A percentile compares a stretch with the other conserved stretches of the same genome.
These are phyloP conservation scores for Diaporthe sp. DNA, from an alignment of 2,329 filamentous ascomycete genomes.

Conservation along the genomic window DNA sequence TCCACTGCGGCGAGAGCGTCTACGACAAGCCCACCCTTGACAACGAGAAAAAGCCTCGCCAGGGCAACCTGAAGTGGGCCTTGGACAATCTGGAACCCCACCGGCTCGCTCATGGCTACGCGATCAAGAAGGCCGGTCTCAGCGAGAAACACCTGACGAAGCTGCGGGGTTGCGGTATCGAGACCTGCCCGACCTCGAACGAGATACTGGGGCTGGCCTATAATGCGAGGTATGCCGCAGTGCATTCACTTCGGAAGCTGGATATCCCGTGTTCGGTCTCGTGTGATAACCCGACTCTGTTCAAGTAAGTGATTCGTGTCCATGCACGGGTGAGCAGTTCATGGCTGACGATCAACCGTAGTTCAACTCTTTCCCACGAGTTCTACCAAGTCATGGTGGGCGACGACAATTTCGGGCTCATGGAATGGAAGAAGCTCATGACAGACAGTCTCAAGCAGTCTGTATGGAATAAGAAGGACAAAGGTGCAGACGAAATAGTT, in stretches of 20 bases:
- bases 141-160: background rate
- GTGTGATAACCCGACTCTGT: constrained; percentile 3
- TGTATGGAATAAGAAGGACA: background rate
- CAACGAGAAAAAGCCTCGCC: no score
- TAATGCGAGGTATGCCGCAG: background rate
- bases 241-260: background rate
- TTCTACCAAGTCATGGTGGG: constrained; percentile 25
- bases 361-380: constrained; percentile 10
- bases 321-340: background rate
- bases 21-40: background rate
- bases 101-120: constrained; percentile 1
- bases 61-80: background rate
- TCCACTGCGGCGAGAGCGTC: constrained; percentile 65
- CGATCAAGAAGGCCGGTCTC: background rate
- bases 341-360: background rate
- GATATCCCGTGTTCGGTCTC: background rate
- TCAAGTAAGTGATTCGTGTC: background rate
- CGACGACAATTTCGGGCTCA: background rate
- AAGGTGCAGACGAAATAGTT: no score
- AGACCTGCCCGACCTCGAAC: constrained; percentile 4
- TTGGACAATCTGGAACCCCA: background rate
- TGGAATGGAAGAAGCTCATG: constrained; percentile 2
- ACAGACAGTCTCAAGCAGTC: background rate
- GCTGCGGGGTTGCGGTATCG: background rate
- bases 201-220: background rate